Evolutionary conservation across 768 basidiomycete genomes (phyloP).

Genomic region (Panellus pusillus): DNA sequence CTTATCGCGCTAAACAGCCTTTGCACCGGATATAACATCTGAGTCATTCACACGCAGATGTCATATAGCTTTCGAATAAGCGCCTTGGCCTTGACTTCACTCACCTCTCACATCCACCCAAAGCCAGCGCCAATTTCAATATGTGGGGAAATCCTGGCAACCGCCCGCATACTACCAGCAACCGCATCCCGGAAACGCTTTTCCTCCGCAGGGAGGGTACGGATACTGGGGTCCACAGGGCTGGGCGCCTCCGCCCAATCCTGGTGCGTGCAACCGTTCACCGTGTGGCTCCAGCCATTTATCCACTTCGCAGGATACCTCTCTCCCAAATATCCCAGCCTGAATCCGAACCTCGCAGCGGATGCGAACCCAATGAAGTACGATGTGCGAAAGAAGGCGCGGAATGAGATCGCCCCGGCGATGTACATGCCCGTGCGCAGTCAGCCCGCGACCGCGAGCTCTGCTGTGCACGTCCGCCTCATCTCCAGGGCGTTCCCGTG

Average conservation of each 20-base stretch:
- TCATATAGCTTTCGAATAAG: slow-evolving; percentile 1
- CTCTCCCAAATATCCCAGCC: slow-evolving; percentile 45
- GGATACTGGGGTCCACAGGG: slow-evolving; percentile 14
- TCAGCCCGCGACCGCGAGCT: slow-evolving; percentile 37
- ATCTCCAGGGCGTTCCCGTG: slow-evolving; percentile 67
- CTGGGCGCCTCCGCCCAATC: slow-evolving; percentile 12
- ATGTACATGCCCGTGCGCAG: slow-evolving; percentile 41
- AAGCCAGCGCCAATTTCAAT: slow-evolving; percentile 11
- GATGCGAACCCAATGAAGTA: slow-evolving; percentile 52
- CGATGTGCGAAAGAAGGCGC: slow-evolving; percentile 46
- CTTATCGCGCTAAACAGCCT: slow-evolving; percentile 3
- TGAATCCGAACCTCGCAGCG: slow-evolving; percentile 54
- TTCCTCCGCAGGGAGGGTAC: neutral
- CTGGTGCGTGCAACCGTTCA: neutral
- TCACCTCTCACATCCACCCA: neutral
- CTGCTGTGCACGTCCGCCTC: slow-evolving; percentile 47
- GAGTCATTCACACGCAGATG: slow-evolving; percentile 17
- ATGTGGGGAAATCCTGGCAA: slow-evolving; percentile 14
- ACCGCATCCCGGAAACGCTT: slow-evolving; percentile 1
- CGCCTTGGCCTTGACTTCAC: slow-evolving; percentile 2
- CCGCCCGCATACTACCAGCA: slow-evolving; percentile 10
- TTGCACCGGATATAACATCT: neutral
- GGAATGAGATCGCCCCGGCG: slow-evolving; percentile 40
- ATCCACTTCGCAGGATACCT: slow-evolving; percentile 13
- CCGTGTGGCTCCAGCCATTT: neutral